A percentile compares a stretch with the other conserved stretches of the same genome.
Conservation (phyloP, 768 basidiomycete species). For the Roridomyces roridus region DNA sequence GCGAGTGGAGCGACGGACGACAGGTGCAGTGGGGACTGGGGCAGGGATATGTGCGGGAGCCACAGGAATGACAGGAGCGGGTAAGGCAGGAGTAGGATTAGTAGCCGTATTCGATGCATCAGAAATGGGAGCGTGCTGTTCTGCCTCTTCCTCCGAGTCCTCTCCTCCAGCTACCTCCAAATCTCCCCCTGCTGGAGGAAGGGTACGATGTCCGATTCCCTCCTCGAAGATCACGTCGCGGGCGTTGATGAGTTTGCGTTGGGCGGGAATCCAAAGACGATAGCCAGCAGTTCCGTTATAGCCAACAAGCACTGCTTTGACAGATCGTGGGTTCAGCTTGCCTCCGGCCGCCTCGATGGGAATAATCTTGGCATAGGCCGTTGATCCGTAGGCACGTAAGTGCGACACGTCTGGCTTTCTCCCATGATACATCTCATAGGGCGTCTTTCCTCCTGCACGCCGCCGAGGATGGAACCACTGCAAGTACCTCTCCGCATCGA, state of each 20-base stretch:
- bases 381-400: constrained; percentile 38
- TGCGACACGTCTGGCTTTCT: constrained; percentile 33
- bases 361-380: constrained; percentile 33
- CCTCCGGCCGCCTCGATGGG: constrained; percentile 19
- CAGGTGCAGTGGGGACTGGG: background rate
- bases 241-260: constrained; percentile 17
- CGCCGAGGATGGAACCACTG: constrained; percentile 14
- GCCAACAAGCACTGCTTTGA: constrained; percentile 27
- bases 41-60: background rate
- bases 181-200: too few species aligned
- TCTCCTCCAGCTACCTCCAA: background rate
- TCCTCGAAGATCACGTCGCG: constrained; percentile 34
- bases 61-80: background rate
- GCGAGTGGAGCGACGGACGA: background rate
- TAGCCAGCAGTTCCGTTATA: constrained; percentile 28
- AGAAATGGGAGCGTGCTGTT: background rate
- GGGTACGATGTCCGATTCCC: constrained; percentile 14
- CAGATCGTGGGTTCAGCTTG: too few species aligned
- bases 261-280: constrained; percentile 19
- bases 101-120: background rate
- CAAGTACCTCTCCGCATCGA: constrained; percentile 25
- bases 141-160: too few species aligned
- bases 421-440: constrained; percentile 24
- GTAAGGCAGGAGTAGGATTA: background rate
- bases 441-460: constrained; percentile 15